Evolutionary conservation across 768 basidiomycete genomes (phyloP).

Genomic region (Piloderma croceum): DNA sequence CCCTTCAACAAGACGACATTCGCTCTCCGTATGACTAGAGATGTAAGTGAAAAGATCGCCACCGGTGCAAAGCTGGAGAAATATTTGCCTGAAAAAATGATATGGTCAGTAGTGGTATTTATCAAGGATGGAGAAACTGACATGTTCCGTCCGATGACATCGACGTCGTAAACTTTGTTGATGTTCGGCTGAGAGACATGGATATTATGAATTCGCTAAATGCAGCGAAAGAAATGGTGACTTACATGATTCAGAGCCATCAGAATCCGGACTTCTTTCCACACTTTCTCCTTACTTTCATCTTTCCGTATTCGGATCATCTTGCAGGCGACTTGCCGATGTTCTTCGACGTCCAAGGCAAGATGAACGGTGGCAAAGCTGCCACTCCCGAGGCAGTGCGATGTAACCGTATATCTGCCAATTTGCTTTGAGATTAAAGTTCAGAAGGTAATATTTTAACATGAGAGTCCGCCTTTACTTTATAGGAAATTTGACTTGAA

Average conservation of each 20-base stretch:
- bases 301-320: slow-evolving; percentile 63
- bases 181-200: slow-evolving; percentile 61
- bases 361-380: slow-evolving; percentile 81
- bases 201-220: not conserved
- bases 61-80: slow-evolving; percentile 80
- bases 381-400: slow-evolving; percentile 74
- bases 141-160: slow-evolving; percentile 57
- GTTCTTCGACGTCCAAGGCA: slow-evolving; percentile 56
- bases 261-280: slow-evolving; percentile 76
- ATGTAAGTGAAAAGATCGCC: slow-evolving; percentile 88
- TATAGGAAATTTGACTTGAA: slow-evolving; percentile 46
- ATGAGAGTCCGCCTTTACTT: slow-evolving; percentile 32
- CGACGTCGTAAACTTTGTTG: slow-evolving; percentile 68
- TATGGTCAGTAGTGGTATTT: not conserved
- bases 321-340: slow-evolving; percentile 80
- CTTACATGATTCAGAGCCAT: slow-evolving; percentile 67
- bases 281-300: slow-evolving; percentile 52
- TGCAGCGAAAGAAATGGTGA: not conserved
- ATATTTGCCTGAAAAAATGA: slow-evolving; percentile 54
- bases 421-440: slow-evolving; percentile 39
- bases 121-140: slow-evolving; percentile 21
- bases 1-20: slow-evolving; percentile 59
- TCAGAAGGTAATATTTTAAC: not conserved
- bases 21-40: slow-evolving; percentile 47
- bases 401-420: slow-evolving; percentile 67